phyloP scores from a whole-genome alignment of 305 asterid species.

The Rubia balearica region DNA sequence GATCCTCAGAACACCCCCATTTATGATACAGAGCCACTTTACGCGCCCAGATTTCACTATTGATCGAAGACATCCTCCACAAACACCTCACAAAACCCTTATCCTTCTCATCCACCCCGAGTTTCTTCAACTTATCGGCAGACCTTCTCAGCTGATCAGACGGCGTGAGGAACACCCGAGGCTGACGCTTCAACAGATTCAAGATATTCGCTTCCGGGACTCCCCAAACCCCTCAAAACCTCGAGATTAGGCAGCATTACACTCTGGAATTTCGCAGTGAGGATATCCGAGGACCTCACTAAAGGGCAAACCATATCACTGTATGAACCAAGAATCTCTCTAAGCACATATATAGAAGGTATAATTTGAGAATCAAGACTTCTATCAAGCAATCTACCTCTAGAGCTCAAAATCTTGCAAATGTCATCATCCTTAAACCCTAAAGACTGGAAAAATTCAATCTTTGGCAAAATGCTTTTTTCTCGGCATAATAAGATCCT shows the following conservation, averaged over 20 bases:
- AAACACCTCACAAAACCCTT: constrained; percentile 15
- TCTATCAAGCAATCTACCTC: constrained; percentile 4
- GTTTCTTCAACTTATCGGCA: constrained; percentile 22
- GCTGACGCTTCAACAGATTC: constrained; percentile 9
- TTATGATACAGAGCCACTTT: constrained; percentile 22
- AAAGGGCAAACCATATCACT: constrained; percentile 8
- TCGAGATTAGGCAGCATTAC: constrained; percentile 12
- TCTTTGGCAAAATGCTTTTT: constrained; percentile 23
- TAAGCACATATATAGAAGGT: constrained; percentile 8
- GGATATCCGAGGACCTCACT: constrained; percentile 9
- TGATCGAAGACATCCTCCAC: constrained; percentile 15
- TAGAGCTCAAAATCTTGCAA: neutral
- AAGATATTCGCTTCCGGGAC: constrained; percentile 16
- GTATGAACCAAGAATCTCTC: constrained; percentile 4
- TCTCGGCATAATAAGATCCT: constrained; percentile 5
- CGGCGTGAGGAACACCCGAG: constrained; percentile 7
- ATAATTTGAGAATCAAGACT: constrained; percentile 14
- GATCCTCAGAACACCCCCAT: constrained; percentile 32
- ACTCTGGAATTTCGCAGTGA: constrained; percentile 6
- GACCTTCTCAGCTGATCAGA: neutral
- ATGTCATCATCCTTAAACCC: constrained; percentile 15
- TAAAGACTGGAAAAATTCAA: constrained; percentile 17
- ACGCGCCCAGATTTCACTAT: constrained; percentile 16
- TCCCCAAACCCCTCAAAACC: constrained; percentile 17
- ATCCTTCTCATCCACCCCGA: constrained; percentile 14